Evolutionary conservation across 305 asterid genomes (phyloP), one percentile per base, ranked within the genome.

Genomic region (Fraxinus nigra): DNA sequence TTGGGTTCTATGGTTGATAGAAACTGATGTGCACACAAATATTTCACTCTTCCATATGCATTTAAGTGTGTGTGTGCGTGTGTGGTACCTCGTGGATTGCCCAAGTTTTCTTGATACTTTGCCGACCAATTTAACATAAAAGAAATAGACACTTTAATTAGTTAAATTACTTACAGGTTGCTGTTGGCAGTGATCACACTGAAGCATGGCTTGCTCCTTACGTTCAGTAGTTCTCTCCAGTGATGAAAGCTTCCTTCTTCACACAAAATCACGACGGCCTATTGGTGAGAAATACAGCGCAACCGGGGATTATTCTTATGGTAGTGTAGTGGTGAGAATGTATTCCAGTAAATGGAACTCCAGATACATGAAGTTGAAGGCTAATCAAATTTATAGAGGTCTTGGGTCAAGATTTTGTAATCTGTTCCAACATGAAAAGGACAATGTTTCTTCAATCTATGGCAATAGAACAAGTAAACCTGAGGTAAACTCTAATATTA

Each of bases 181-280:
- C 81, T 77, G 80, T 82, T 81, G 77, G 83, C 84, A 7, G 30
- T 84, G 81, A 32, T 80, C 87, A 32, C 38, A 48, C 80, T 82
- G 91, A 88, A 85, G 85, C 83, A 95, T 95, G 98, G 92, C 92
- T 59, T 88, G 88, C 78, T 83, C 91, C 54, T 84, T 89, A 74
- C 89, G 83, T 88, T 89, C 97, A 6, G 89, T 89, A 75, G 86
- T 90, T 81, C 88, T 89, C 87, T 84, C 91, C 5, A 81, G 89
- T 67, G 87, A 89, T 56, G 93, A 88, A 84, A 84, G 88, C 89
- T 83, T 89, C 82, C 81, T 86, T 81, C 85, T 86, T 69, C 85
- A 80, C 63, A 63, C 72, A 56, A 90, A 87, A 81, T 89, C 87
- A 26, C 86, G 75, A 70, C 72, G 80, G 65, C 76, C 24, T 34